These are phyloP conservation scores for Harringtonia lauricola DNA, from an alignment of 2,329 filamentous ascomycete species.

Conservation along the genomic window DNA sequence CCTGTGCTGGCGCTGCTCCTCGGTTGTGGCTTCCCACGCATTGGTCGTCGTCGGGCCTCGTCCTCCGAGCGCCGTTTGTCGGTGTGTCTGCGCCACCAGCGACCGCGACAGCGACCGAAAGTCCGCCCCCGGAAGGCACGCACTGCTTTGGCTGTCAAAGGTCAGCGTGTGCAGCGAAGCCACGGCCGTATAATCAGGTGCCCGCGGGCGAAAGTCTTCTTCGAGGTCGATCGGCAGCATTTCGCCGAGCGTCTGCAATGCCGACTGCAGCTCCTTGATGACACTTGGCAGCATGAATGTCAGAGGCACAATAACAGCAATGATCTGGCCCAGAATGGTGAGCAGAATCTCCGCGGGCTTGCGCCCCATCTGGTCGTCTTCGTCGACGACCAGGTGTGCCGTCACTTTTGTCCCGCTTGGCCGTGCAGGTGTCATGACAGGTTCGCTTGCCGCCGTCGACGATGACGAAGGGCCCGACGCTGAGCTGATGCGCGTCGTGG, in stretches of 20 bases:
- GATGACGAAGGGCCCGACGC: no score
- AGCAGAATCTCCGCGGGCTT: slow-evolving; percentile 1
- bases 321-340: slow-evolving; percentile 2
- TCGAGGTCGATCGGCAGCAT: slow-evolving; percentile 5
- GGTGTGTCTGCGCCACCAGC: slow-evolving; percentile 3
- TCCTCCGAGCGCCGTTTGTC: not conserved
- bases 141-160: slow-evolving; percentile 3
- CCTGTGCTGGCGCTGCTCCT: slow-evolving; percentile 1
- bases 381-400: not conserved
- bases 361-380: not conserved
- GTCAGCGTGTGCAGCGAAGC: slow-evolving; percentile 1
- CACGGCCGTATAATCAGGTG: slow-evolving; percentile 3
- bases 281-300: slow-evolving; percentile 1
- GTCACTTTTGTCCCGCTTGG: not conserved
- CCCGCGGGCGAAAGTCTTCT: slow-evolving; percentile 1
- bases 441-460: no score
- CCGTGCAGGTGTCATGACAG: no score
- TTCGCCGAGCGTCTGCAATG: slow-evolving; percentile 2
- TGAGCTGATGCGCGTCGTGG: no score
- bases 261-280: slow-evolving; percentile 4
- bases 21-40: not conserved
- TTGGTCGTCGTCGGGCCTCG: not conserved
- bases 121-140: slow-evolving; percentile 1
- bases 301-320: slow-evolving; percentile 4
- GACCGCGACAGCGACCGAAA: slow-evolving; percentile 4